A percentile compares a stretch with the other conserved stretches of the same genome.
phyloP scores from a whole-genome alignment of 208 protist genomes.

The Trypanosoma congolense region DNA sequence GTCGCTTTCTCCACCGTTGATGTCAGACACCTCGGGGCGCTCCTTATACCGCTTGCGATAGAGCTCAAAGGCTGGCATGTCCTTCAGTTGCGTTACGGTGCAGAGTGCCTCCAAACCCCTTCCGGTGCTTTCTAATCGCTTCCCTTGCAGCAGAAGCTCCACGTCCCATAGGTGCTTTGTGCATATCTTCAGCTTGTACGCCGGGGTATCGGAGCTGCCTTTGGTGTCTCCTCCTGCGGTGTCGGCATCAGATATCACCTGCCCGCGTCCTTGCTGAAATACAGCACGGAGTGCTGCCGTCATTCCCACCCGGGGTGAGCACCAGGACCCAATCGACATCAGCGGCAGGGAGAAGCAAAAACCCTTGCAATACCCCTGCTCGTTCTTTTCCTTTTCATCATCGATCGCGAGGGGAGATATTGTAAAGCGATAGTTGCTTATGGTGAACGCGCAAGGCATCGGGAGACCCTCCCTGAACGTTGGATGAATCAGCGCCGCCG shows the following conservation, averaged over 20 bases:
- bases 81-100: slow-evolving; percentile 19
- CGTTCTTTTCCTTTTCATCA: background rate
- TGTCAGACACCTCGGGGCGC: slow-evolving; percentile 1
- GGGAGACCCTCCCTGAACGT: slow-evolving; percentile 1
- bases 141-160: slow-evolving; percentile 21
- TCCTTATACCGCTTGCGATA: slow-evolving; percentile 11
- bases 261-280: slow-evolving; percentile 12
- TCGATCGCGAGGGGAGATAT: background rate
- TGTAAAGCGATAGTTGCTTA: slow-evolving; percentile 22
- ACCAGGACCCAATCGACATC: slow-evolving; percentile 49
- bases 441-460: slow-evolving; percentile 10
- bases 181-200: slow-evolving; percentile 16
- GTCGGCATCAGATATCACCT: slow-evolving; percentile 1
- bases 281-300: slow-evolving; percentile 6
- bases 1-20: background rate
- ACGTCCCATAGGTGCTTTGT: slow-evolving; percentile 26
- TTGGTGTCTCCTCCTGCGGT: background rate
- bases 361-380: slow-evolving; percentile 10
- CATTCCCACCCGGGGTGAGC: slow-evolving; percentile 13
- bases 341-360: slow-evolving; percentile 38
- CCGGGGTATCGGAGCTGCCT: background rate
- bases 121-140: slow-evolving; percentile 10
- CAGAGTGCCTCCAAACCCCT: background rate
- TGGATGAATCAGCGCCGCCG: slow-evolving; percentile 10
- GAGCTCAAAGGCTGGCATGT: slow-evolving; percentile 47